Evolutionary conservation across 75 land plant species (phyloP), one percentile per base, ranked within the genome.

Genomic region (Pinus taeda): DNA sequence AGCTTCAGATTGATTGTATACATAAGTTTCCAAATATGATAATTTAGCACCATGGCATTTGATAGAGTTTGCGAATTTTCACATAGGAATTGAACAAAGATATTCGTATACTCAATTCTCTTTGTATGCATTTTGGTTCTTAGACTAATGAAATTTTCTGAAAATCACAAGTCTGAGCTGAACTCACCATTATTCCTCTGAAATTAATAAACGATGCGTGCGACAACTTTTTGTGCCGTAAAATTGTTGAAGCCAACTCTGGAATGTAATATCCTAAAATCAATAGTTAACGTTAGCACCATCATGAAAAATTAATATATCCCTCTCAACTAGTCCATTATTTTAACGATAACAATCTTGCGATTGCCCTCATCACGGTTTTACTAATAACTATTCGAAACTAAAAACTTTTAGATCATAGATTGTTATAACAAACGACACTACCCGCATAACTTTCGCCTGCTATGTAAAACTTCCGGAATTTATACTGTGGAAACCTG

Each of bases 381-480:
- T 33, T 2, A 2, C 20, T 37, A 0, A 9, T 17, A 1, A 0
- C n/a, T n/a, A 37, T 3, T 69, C 0, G 20, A 33, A 4, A 14
- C 4, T 6, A 33, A 4, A 15, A 37, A 39, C 36, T 0, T 4
- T 17, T 6, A 8, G 20, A 6, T 53, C 26, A 59, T 14, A 73
- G 15, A 7, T 14, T 49, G 15, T 6, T 73, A 15, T 6, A 4
- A 55, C 3, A 26, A 56, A 14, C 18, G 18, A 7, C 11, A 39
- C 18, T 74, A 90, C 95, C 95, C 15, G 88, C 95, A 42, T 92
- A 92, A 59, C 95, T 92, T 66, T 92, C 95, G 8, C 95, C 95
- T 14, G 95, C 49, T 14, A 93, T 86, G 82, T 84, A 93, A 53
- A 93, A 93, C 8, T 91, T 89, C 15, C 93, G 59, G 15, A 36